These are phyloP conservation scores for Phytophthora fragariaefolia DNA, from an alignment of 352 stramenopile species.

Conservation along the genomic window DNA sequence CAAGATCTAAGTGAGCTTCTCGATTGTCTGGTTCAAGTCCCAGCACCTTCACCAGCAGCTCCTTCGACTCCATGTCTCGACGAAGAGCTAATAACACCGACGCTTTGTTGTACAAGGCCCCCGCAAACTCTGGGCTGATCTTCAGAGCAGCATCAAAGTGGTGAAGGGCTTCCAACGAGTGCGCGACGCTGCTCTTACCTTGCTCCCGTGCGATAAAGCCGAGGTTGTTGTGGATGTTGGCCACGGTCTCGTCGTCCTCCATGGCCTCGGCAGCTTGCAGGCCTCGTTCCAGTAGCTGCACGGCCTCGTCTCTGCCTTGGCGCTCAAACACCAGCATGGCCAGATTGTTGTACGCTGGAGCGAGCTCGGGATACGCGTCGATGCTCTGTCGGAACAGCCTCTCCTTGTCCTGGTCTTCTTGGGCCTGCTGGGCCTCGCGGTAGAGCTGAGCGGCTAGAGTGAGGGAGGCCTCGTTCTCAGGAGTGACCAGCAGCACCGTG, in stretches of 20 bases:
- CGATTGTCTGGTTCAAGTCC: slow-evolving; percentile 47
- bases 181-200: slow-evolving; percentile 40
- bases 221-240: slow-evolving; percentile 78
- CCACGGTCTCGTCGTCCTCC: slow-evolving; percentile 48
- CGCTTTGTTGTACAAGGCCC: slow-evolving; percentile 77
- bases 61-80: slow-evolving; percentile 42
- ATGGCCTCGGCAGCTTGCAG: slow-evolving; percentile 36
- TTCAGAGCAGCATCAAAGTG: slow-evolving; percentile 67
- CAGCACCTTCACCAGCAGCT: slow-evolving; percentile 48
- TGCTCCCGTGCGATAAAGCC: slow-evolving; percentile 54
- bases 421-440: slow-evolving; percentile 15
- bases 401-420: slow-evolving; percentile 25
- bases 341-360: slow-evolving; percentile 82
- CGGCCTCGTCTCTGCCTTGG: slow-evolving; percentile 32
- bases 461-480: slow-evolving; percentile 37
- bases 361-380: slow-evolving; percentile 49
- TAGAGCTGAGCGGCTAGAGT: slow-evolving; percentile 42
- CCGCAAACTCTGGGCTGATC: slow-evolving; percentile 42
- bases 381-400: slow-evolving; percentile 60
- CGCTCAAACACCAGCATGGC: slow-evolving; percentile 60
- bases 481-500: slow-evolving; percentile 22
- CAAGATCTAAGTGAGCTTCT: slow-evolving; percentile 61
- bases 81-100: slow-evolving; percentile 55
- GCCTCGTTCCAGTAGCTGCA: slow-evolving; percentile 52
- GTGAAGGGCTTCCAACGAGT: slow-evolving; percentile 56